Base-by-base conservation (phyloP, 257 asterid species). In the Jasminum sambac region DNA sequence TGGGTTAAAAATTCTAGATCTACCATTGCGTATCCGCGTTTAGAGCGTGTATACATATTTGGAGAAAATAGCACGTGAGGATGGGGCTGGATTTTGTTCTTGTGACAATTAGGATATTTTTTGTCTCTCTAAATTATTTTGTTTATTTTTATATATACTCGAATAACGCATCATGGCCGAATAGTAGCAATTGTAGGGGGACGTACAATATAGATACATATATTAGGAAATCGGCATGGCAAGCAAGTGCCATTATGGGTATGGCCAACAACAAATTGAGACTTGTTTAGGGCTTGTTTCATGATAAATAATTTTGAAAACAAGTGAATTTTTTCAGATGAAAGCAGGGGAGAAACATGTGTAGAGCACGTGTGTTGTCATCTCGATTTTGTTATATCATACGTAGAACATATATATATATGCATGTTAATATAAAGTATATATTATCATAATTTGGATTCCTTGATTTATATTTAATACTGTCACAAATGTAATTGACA, bases 31-130 rank as follows among this genome's bases (percentile, higher is more conserved):
- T n/a, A n/a, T n/a, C n/a, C 64, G 55, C 77, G 26, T 75, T 82
- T 78, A 76, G 34, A 40, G 74, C 78, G 73, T 78, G 88, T 77
- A 74, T 75, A 19, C 77, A 77, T 73, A 82, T 64, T 73, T 67
- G 80, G 79, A 71, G 84, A 82, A 80, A 52, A 55, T 21, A 52
- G 82, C 89, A 84, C 78, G 85, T 82, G 89, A 71, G 77, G 68
- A 69, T 76, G 78, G 24, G 73, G 74, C 69, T 76, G 65, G 70
- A 65, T 34, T 52, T 52, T 52, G 61, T 52, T 52, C 61, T 52
- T 19, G 73, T 80, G 34, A 72, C 77, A 67, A 77, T 70, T 61
- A 78, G 71, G 58, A 72, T 34, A 65, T 37, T 5, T 37, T 5
- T 36, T 42, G 67, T 70, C 37, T 48, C 59, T 11, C 48, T 74